Conservation (phyloP, 768 basidiomycete species). For the Astraeus odoratus region DNA sequence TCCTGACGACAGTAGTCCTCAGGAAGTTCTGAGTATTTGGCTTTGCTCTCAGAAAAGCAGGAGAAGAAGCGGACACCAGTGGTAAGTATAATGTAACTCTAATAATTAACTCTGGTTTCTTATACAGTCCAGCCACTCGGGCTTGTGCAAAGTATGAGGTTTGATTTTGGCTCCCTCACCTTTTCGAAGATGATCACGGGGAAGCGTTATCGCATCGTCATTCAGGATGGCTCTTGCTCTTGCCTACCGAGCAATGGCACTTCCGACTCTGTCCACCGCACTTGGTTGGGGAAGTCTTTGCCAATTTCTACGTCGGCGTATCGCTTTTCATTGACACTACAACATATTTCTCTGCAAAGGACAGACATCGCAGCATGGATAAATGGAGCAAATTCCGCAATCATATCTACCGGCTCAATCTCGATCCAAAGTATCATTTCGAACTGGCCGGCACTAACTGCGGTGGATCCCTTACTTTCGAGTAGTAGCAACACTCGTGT, state of each 20-base stretch:
- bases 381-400: conserved; percentile 15
- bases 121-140: conserved; percentile 12
- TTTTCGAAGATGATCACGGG: conserved; percentile 32
- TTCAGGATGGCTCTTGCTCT: conserved; percentile 35
- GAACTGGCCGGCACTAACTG: conserved; percentile 57
- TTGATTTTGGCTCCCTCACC: conserved; percentile 43
- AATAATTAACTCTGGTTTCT: background rate
- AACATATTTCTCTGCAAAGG: conserved; percentile 41
- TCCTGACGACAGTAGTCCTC: conserved; percentile 15
- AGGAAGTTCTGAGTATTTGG: conserved; percentile 7
- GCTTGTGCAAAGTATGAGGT: conserved; percentile 32
- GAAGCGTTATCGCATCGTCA: conserved; percentile 35
- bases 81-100: conserved; percentile 8
- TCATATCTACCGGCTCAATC: conserved; percentile 30
- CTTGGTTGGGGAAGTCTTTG: conserved; percentile 48
- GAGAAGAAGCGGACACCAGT: conserved; percentile 15
- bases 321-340: conserved; percentile 35
- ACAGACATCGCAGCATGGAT: conserved; percentile 24
- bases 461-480: conserved; percentile 6
- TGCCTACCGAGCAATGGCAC: conserved; percentile 44
- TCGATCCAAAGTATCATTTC: conserved; percentile 34
- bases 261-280: conserved; percentile 38
- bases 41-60: conserved; percentile 6
- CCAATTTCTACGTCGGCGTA: conserved; percentile 32
- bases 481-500: conserved; percentile 58